phyloP scores from a whole-genome alignment of 1,139 yeast genomes.

The Blastobotrys arbuscula region DNA sequence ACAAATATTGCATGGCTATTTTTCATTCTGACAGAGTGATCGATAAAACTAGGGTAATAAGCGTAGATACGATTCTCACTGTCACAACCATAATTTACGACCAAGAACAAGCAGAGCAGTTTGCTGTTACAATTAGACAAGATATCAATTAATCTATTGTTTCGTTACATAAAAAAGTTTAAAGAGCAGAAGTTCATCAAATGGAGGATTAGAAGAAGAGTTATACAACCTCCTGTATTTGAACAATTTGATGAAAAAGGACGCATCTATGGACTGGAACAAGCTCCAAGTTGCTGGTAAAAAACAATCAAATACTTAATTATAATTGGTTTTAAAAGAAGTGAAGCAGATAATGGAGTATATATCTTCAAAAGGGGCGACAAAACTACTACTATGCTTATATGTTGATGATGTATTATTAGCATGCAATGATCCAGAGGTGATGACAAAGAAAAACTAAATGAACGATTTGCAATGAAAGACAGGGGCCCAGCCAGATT shows the following conservation, averaged over 20 bases:
- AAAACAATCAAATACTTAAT: background rate
- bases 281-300: slow-evolving; percentile 23
- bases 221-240: slow-evolving; percentile 22
- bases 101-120: too few relatives aligned
- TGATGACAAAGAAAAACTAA: background rate
- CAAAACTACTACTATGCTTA: background rate
- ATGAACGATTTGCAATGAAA: background rate
- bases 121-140: too few relatives aligned
- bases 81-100: too few relatives aligned
- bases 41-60: too few relatives aligned
- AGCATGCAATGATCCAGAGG: background rate
- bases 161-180: background rate
- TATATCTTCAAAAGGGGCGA: background rate
- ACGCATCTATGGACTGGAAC: slow-evolving; percentile 24
- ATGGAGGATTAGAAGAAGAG: slow-evolving; percentile 22
- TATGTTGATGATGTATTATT: slow-evolving; percentile 1
- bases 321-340: background rate
- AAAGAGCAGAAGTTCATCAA: slow-evolving; percentile 1
- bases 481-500: background rate
- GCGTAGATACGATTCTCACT: too few relatives aligned
- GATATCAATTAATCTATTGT: too few relatives aligned
- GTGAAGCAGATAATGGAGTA: background rate
- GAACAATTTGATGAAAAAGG: slow-evolving; percentile 1
- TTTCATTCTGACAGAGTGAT: too few relatives aligned
- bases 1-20: too few relatives aligned